Percentiles rank a stretch among this genome's conserved stretches.
Evolutionary conservation across 2,329 filamentous ascomycete species (phyloP).

Genomic region (Coniochaeta ligniaria): DNA sequence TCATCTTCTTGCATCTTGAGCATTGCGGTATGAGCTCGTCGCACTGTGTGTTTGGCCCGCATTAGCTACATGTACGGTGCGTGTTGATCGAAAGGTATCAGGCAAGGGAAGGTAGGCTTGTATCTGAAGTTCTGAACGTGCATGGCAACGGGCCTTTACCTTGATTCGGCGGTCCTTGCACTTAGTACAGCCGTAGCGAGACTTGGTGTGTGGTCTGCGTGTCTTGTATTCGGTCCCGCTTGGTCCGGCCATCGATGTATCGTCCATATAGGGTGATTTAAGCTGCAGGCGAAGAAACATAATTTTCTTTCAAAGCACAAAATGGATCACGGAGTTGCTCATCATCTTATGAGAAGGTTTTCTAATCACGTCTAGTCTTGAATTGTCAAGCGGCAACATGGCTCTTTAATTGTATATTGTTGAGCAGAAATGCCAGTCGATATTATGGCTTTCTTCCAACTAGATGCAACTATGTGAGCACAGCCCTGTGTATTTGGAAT

Average conservation of each 20-base stretch:
- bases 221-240: conserved; percentile 7
- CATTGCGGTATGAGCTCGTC: conserved; percentile 25
- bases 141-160: conserved; percentile 8
- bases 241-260: neutral
- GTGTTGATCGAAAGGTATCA: neutral
- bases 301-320: neutral
- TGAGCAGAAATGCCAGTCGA: neutral
- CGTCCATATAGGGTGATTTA: conserved; percentile 3
- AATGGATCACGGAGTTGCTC: neutral
- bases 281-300: neutral
- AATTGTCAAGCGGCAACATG: neutral
- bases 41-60: conserved; percentile 15
- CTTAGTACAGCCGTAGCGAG: conserved; percentile 24
- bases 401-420: neutral
- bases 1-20: conserved; percentile 22
- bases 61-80: conserved; percentile 1
- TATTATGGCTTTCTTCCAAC: neutral
- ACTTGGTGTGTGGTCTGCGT: conserved; percentile 21
- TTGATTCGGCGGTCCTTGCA: conserved; percentile 26
- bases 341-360: neutral
- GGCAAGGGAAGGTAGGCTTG: neutral
- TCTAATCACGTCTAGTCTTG: neutral
- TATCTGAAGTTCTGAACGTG: neutral
- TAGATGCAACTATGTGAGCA: neutral
- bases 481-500: neutral